Evolutionary conservation across 2,329 filamentous ascomycete species (phyloP).

Genomic region (Seiridium cupressi): DNA sequence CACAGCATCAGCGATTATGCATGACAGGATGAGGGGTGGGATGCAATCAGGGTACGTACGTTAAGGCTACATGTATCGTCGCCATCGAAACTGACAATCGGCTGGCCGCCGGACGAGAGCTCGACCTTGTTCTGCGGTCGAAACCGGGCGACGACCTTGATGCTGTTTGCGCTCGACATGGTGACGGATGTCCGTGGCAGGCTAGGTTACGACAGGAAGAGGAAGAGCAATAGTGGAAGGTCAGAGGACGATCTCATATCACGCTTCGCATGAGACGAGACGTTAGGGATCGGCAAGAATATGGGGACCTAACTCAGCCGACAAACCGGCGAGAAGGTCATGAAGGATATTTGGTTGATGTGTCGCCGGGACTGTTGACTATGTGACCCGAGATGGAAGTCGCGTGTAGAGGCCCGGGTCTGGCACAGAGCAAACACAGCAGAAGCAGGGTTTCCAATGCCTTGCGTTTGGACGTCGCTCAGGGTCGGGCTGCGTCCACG

Average conservation of each 20-base stretch:
- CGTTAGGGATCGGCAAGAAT: not conserved
- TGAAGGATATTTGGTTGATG: conserved; percentile 10
- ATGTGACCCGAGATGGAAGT: not conserved
- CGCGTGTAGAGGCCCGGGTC: too few species aligned
- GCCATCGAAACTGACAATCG: conserved; percentile 84
- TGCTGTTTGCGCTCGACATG: conserved; percentile 62
- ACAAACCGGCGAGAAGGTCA: conserved; percentile 27
- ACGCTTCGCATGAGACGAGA: conserved; percentile 12
- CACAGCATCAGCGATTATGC: conserved; percentile 23
- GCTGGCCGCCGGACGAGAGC: conserved; percentile 83
- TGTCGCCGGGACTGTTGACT: not conserved
- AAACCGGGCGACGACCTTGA: conserved; percentile 95
- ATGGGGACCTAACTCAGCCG: conserved; percentile 18
- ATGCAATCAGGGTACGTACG: conserved; percentile 51
- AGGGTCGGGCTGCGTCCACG: not conserved
- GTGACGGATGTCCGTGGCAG: conserved; percentile 24
- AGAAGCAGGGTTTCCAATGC: conserved; percentile 2
- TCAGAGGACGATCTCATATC: conserved; percentile 27
- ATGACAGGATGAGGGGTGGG: not conserved
- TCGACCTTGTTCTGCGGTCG: conserved; percentile 96
- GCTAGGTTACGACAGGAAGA: conserved; percentile 22
- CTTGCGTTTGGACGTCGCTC: not conserved
- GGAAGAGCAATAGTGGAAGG: conserved; percentile 10
- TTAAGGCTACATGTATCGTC: conserved; percentile 86
- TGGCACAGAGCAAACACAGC: not conserved